Percentiles rank a stretch among this genome's conserved stretches.
phyloP scores from a whole-genome alignment of 2,329 filamentous ascomycete species.

The Fusarium kyushuense region DNA sequence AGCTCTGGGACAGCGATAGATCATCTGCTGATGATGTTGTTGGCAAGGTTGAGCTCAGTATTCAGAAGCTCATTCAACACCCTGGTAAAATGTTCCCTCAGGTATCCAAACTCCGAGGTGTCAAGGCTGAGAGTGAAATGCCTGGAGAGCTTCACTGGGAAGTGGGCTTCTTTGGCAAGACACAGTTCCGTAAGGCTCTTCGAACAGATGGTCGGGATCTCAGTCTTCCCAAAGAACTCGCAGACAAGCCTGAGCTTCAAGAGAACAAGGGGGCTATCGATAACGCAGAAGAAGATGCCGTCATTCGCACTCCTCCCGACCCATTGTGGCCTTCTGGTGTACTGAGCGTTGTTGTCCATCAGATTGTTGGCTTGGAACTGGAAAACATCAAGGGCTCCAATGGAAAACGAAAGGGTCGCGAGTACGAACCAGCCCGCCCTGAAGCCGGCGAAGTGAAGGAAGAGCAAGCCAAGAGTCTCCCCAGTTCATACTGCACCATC shows the following conservation, averaged over 20 bases:
- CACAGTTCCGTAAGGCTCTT: slow-evolving; percentile 84
- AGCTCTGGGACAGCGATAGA: slow-evolving; percentile 96
- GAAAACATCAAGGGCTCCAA: slow-evolving; percentile 88
- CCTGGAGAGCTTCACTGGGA: slow-evolving; percentile 96
- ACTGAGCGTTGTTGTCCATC: slow-evolving; percentile 87
- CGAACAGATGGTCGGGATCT: slow-evolving; percentile 88
- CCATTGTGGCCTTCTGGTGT: slow-evolving; percentile 96
- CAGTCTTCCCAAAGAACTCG: slow-evolving; percentile 78
- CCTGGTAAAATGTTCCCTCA: slow-evolving; percentile 94
- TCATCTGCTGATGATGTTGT: slow-evolving; percentile 94
- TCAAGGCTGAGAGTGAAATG: slow-evolving; percentile 88
- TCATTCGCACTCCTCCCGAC: slow-evolving; percentile 90
- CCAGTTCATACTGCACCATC: slow-evolving; percentile 95
- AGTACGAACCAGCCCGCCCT: slow-evolving; percentile 88
- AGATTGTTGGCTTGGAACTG: slow-evolving; percentile 95
- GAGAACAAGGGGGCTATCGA: slow-evolving; percentile 85
- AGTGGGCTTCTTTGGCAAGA: slow-evolving; percentile 94
- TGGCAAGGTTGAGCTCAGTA: slow-evolving; percentile 91
- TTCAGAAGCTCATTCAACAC: slow-evolving; percentile 93
- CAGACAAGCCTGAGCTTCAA: slow-evolving; percentile 80
- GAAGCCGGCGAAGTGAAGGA: slow-evolving; percentile 87
- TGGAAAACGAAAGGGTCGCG: slow-evolving; percentile 83
- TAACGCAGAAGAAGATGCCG: slow-evolving; percentile 80
- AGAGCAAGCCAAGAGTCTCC: slow-evolving; percentile 82
- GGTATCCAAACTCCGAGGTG: slow-evolving; percentile 82